A percentile compares a stretch with the other conserved stretches of the same genome.
These are phyloP conservation scores for Camellia japonica DNA, from an alignment of 148 eudicot genomes.

Conservation along the genomic window DNA sequence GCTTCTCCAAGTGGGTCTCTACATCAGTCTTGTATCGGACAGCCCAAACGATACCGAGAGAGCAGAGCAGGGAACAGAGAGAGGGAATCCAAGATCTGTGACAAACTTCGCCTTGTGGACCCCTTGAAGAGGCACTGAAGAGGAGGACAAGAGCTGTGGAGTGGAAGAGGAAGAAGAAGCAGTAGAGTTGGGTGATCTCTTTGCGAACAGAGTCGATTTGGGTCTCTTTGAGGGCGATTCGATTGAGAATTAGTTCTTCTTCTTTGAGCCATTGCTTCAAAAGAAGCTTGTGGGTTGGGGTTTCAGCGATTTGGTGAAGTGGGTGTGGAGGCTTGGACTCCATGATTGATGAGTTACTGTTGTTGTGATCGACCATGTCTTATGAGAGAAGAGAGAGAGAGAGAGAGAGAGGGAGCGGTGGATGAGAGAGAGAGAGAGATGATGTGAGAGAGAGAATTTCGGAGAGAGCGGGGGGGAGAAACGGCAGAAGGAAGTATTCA, in stretches of 20 bases:
- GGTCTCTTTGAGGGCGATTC: constrained; percentile 59
- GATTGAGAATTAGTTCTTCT: constrained; percentile 58
- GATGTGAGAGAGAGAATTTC: neutral
- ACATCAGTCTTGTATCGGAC: constrained; percentile 69
- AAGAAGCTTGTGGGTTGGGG: constrained; percentile 86
- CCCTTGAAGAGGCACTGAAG: constrained; percentile 44
- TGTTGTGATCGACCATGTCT: constrained; percentile 17
- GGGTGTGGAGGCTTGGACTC: constrained; percentile 41
- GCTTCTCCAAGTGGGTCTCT: constrained; percentile 58
- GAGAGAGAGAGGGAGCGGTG: neutral
- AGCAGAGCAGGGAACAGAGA: constrained; percentile 52
- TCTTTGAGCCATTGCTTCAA: constrained; percentile 87
- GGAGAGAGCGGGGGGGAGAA: neutral
- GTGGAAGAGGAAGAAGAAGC: constrained; percentile 76
- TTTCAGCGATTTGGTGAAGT: constrained; percentile 73
- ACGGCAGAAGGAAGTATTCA: neutral
- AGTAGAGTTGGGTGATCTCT: constrained; percentile 65
- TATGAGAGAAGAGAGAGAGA: neutral
- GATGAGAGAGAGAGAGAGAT: neutral
- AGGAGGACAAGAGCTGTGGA: constrained; percentile 59
- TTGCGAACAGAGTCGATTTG: constrained; percentile 68
- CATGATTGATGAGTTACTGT: constrained; percentile 36
- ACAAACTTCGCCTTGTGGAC: constrained; percentile 28
- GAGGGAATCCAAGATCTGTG: constrained; percentile 69
- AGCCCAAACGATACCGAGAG: constrained; percentile 71